Evolutionary conservation across 768 basidiomycete genomes (phyloP).

Genomic region (Multifurca ochricompacta): DNA sequence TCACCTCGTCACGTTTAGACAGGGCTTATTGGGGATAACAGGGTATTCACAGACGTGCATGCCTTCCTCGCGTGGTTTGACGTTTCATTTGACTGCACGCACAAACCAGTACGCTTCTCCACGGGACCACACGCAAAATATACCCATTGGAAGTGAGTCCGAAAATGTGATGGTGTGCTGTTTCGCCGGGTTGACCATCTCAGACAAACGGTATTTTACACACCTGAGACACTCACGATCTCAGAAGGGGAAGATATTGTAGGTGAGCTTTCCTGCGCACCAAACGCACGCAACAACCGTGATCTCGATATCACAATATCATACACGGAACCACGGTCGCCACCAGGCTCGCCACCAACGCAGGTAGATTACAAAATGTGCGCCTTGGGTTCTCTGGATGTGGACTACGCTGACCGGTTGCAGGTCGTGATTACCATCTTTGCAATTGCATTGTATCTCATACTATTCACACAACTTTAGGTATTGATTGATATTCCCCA

Average conservation of each 20-base stretch:
- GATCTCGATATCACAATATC: constrained; percentile 86
- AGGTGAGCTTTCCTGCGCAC: constrained; percentile 70
- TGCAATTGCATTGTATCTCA: background rate
- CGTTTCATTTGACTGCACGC: constrained; percentile 89
- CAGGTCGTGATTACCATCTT: constrained; percentile 55
- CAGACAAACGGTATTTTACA: constrained; percentile 98
- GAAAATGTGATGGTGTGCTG: background rate
- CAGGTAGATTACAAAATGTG: constrained; percentile 79
- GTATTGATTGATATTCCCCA: background rate
- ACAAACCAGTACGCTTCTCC: constrained; percentile 92
- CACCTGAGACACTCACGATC: constrained; percentile 66
- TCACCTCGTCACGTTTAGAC: constrained; percentile 11
- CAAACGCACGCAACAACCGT: constrained; percentile 88
- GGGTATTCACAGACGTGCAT: constrained; percentile 62
- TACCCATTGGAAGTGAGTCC: constrained; percentile 89
- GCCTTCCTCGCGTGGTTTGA: constrained; percentile 99
- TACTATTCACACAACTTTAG: background rate
- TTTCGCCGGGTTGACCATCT: background rate
- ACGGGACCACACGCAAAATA: constrained; percentile 97
- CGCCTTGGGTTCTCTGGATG: constrained; percentile 38
- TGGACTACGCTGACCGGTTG: constrained; percentile 54
- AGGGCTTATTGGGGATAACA: background rate
- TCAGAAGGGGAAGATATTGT: constrained; percentile 62
- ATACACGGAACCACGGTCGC: constrained; percentile 38
- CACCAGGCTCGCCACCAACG: constrained; percentile 24